Evolutionary conservation across 2,329 filamentous ascomycete genomes (phyloP), one percentile per base, ranked within the genome.

Genomic region (Dothidotthia symphoricarpi): DNA sequence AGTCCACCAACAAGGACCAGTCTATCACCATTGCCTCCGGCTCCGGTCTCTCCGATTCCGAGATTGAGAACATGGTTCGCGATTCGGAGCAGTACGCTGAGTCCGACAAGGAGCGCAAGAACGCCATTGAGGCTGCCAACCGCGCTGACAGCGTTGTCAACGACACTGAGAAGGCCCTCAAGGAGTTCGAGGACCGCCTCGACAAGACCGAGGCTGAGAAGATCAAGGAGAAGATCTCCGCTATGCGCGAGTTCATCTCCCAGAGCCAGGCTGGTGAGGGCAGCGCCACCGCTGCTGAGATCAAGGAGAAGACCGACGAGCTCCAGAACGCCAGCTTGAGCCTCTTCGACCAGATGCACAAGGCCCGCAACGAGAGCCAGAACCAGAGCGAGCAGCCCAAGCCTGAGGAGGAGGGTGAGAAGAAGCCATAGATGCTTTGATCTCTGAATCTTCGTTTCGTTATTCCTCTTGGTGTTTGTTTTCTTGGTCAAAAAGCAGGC

Each of bases 261-360:
- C 90, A 95, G 84, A 94, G 82, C 80, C 91, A 96, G 77, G 81
- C 88, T 61, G 91, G 91, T 51, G 93, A 98, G 77, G 83, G 84
- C 63, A 81, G 76, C 48, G 82, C 86, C 63, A 94, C 88, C 45
- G 86, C 90, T 34, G 86, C 87, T 53, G 87, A 97, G 74, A 85
- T 98, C 73, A 97, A 97, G 86, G 82, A 88, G 76, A 96, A 96
- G 88, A 94, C 88, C 62, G 93, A 97, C 56, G 91, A 96, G 74
- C 86, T 98, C 67, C 93, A 97, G 77, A 87, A 86, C 69, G 88
- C 91, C 57, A 91, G 86, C 73, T 78, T 98, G 74, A 95, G 87
- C 75, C 83, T 97, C 64, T 97, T 98, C 72, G 93, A 97, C 78
- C 96, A 97, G 86, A 95, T 98, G 88, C 91, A 98, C 86, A 94